phyloP scores from a whole-genome alignment of 116 monocot genomes.

The Trichopus zeylanicus region DNA sequence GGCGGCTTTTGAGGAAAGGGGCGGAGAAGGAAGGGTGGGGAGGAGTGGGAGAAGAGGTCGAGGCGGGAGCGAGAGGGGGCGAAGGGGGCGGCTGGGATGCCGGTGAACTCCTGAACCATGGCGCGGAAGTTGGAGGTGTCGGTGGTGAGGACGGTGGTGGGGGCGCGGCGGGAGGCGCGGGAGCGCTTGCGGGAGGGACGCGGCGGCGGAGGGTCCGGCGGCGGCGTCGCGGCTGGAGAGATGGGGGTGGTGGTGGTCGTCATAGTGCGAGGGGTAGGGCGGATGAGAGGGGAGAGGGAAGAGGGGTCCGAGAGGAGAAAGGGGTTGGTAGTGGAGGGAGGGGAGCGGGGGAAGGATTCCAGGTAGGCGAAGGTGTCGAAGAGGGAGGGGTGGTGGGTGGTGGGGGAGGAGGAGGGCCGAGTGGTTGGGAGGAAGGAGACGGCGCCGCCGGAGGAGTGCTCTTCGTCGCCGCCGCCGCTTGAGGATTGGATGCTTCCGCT shows the following conservation, averaged over 20 bases:
- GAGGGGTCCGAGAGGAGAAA: not conserved
- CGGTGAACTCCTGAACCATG: constrained; percentile 96
- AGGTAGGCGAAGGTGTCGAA: not conserved
- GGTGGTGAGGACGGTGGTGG: constrained; percentile 80
- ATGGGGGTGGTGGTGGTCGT: not conserved
- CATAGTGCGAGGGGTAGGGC: not conserved
- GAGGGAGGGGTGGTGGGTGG: constrained; percentile 7
- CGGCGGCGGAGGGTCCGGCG: constrained; percentile 4
- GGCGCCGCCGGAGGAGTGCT: constrained; percentile 22
- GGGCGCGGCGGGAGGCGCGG: constrained; percentile 62
- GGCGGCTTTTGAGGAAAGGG: not conserved
- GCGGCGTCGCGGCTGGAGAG: not conserved
- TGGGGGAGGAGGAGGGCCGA: too few relatives aligned
- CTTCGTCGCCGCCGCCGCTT: constrained; percentile 28
- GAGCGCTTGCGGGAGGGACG: constrained; percentile 59
- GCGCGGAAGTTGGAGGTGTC: constrained; percentile 88
- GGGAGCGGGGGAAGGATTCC: not conserved
- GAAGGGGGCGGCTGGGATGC: constrained; percentile 69
- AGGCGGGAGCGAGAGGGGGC: constrained; percentile 20
- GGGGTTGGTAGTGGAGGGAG: not conserved
- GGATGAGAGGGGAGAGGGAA: not conserved
- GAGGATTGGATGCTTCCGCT: constrained; percentile 31
- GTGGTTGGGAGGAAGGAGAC: too few relatives aligned
- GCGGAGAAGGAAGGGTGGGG: constrained; percentile 9
- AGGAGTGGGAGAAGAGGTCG: constrained; percentile 20